Base-by-base conservation (phyloP, 2,329 filamentous ascomycete genomes). In the Exophiala xenobiotica region DNA sequence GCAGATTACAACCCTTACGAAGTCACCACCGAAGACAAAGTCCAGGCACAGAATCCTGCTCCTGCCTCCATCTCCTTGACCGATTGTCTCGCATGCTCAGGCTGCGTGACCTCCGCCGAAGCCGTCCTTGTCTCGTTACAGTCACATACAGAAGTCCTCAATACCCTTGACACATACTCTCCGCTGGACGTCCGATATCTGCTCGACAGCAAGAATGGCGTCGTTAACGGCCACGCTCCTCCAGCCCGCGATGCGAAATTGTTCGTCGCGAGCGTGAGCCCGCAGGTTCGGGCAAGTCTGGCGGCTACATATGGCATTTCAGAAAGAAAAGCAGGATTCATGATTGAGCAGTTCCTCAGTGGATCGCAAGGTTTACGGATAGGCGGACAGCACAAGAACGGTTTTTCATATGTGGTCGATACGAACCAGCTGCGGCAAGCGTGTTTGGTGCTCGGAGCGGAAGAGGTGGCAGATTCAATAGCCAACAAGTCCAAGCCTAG, bases 21-120 rank as follows among this genome's bases (percentile, higher is more conserved):
- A 81, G 91, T 97, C 58, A 91, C 92, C 49, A 91, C 92, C 62
- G 93, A 96, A 76, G 92, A 95, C 68, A 85, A 88, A 64, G 76
- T 85, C 23, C 70, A 76, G 41, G 66, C 74, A 18, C 66, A 75
- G 44, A 73, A 83, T 56, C 78, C 80, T 45, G 79, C 83, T 3
- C 88, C 91, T 1, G 91, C 92, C 5, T 85, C 95, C 67, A 97
- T 99, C 63, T 96, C 91, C 42, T 81, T 99, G 55, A 97, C 93
- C 5, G 93, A 99, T 71, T 99, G 93, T 66, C 85, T 99, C 44
- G 93, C 93, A 46, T 99, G 93, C 71, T 96, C 93, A 7, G 93
- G 93, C 46, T 99, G 93, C 69, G 93, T 99, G 45, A 99, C 93
- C 16, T 96, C 91, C 4, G 93, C 93, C 40, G 93, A 99, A 73